Evolutionary conservation across 1,284 basidiomycete genomes (phyloP).

Genomic region (Apiotrichum laibachii): DNA sequence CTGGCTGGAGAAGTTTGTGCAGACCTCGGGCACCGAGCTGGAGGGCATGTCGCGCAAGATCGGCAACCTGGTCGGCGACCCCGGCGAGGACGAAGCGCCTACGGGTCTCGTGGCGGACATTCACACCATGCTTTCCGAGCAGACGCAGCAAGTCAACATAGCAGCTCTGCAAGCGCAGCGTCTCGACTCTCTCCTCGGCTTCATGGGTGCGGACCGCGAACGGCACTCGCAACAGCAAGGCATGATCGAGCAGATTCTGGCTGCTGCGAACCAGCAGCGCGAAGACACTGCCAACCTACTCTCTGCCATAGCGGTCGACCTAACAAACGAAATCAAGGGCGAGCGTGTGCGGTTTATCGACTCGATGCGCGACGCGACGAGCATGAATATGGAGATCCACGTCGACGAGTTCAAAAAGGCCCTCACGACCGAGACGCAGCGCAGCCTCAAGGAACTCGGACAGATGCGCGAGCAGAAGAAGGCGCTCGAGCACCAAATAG

Average conservation of each 20-base stretch:
- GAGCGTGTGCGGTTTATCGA: conserved; percentile 80
- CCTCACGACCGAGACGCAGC: conserved; percentile 51
- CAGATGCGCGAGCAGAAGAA: conserved; percentile 70
- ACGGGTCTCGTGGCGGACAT: conserved; percentile 36
- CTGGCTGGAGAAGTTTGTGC: conserved; percentile 78
- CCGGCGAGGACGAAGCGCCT: conserved; percentile 13
- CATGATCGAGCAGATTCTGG: conserved; percentile 59
- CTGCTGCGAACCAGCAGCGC: conserved; percentile 61
- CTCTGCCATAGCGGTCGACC: conserved; percentile 65
- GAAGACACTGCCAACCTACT: conserved; percentile 68
- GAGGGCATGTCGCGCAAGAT: conserved; percentile 62
- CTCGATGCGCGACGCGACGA: conserved; percentile 83
- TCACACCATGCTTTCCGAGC: conserved; percentile 43
- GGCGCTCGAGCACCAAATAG: conserved; percentile 60
- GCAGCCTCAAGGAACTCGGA: conserved; percentile 70
- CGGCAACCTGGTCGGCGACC: conserved; percentile 59
- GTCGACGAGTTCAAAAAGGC: conserved; percentile 61
- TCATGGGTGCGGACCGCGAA: conserved; percentile 45
- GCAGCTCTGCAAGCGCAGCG: conserved; percentile 31
- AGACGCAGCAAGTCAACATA: conserved; percentile 35
- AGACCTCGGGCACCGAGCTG: conserved; percentile 67
- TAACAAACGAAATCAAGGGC: conserved; percentile 75
- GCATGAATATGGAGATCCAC: conserved; percentile 77
- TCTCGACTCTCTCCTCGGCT: conserved; percentile 39
- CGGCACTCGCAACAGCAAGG: conserved; percentile 26